Evolutionary conservation across 2,329 filamentous ascomycete genomes (phyloP), one percentile per base, ranked within the genome.

Genomic region (Neonectria hederae): DNA sequence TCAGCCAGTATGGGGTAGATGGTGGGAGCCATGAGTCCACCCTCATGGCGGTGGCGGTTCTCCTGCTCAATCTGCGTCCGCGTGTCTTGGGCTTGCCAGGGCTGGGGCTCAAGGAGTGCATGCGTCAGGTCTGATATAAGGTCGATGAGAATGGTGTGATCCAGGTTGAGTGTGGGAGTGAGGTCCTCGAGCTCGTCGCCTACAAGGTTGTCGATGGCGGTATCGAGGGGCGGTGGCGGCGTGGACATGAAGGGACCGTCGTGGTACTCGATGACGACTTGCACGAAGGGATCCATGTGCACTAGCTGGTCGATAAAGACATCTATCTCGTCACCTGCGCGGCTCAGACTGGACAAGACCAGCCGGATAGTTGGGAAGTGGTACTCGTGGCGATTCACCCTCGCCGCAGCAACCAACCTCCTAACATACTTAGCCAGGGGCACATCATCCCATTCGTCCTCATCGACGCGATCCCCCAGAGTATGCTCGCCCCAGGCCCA

Each of bases 111-210:
- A 6, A 81, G 76, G 3, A 66, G 58, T 9, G 71, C 62, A 42
- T 82, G 80, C 1, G 79, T 81, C 13, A 81, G 72, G 54, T 82
- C 80, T 1, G 80, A 81, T 35, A 79, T 75, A 28, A 82, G 72
- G 45, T 80, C 77, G 43, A 82, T 76, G 14, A 82, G 76, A 43
- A 81, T 75, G 6, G 80, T 80, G 59, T 81, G 80, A 46, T 82
- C 80, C 56, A 82, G 71, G 62, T 82, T 82, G 21, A 82, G 61
- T 5, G 76, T 79, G 0, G 66, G 19, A 5, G 79, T 79, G 19
- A 81, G 77, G 9, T 72, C 69, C 17, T 69, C 73, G 14, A 77
- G 66, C 46, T 77, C 74, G 57, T 78, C 65, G 3, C 74, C 70
- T 8, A 79, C 58, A 1, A 81, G 70, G 14, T 75, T 76, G 5